Conservation (phyloP, 768 basidiomycete genomes). For the Lactifluus rugatus region DNA sequence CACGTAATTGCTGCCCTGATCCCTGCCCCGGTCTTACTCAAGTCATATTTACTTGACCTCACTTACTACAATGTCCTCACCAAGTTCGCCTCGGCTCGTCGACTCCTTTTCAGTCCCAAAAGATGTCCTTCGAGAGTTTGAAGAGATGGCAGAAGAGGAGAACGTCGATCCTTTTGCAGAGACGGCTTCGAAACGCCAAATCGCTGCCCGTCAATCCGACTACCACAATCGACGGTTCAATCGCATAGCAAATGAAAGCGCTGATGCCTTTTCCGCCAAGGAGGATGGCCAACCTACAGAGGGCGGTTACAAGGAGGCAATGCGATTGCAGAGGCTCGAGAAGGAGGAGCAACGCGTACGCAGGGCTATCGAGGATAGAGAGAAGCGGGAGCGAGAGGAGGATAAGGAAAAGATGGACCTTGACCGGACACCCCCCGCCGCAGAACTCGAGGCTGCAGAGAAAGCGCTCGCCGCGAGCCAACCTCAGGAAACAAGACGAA, state of each 20-base stretch:
- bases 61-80: constrained; percentile 23
- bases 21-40: no score
- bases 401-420: constrained; percentile 73
- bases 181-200: constrained; percentile 87
- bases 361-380: constrained; percentile 82
- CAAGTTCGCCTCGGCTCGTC: constrained; percentile 47
- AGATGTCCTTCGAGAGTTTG: constrained; percentile 90
- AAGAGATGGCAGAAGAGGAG: constrained; percentile 88
- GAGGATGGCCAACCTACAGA: constrained; percentile 64
- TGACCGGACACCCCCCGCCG: constrained; percentile 85
- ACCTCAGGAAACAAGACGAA: constrained; percentile 45
- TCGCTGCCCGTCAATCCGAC: constrained; percentile 86
- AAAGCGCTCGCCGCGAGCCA: constrained; percentile 52
- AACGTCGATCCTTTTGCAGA: constrained; percentile 87
- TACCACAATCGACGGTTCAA: constrained; percentile 90
- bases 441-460: constrained; percentile 64
- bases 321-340: constrained; percentile 84
- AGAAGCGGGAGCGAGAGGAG: constrained; percentile 64
- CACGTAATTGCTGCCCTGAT: no score
- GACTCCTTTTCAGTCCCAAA: constrained; percentile 91
- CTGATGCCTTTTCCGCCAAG: constrained; percentile 62
- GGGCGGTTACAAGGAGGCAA: constrained; percentile 93
- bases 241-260: constrained; percentile 71
- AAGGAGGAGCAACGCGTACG: constrained; percentile 84
- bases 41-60: no score